Evolutionary conservation across 2,329 filamentous ascomycete species (phyloP), one percentile per base, ranked within the genome.

Genomic region (Capronia coronata): DNA sequence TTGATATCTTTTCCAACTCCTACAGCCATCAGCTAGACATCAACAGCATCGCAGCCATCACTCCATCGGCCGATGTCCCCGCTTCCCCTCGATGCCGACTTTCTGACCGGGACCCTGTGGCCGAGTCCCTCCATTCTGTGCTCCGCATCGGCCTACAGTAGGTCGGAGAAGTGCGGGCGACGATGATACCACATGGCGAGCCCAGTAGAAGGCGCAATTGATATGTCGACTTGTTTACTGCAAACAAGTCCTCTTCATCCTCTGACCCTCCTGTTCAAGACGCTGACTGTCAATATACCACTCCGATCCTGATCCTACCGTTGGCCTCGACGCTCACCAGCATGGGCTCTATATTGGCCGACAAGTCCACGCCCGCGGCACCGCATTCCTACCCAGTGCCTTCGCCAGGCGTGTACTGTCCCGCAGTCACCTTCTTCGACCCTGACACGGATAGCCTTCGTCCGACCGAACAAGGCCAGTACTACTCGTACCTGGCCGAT

Each of bases 381-480:
- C 44, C 51, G 2, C 57, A 55, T 21, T 43, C 39, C 23, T 46
- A 56, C 32, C 58, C 50, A 27, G 57, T 58, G 3, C 59, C 59
- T 25, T 30, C 48, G 13, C 75, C 1, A 73, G 72, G 72, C 29
- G 70, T 75, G 44, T 78, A 74, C 72, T 72, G 68, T 45, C 75
- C 76, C 3, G 72, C 75, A 9, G 69, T 78, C 19, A 78, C 75
- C 25, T 75, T 76, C 61, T 77, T 79, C 64, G 63, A 77, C 62
- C 70, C 67, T 13, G 61, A 56, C 13, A 71, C 70, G 14, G 76
- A 78, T 60, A 67, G 65, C 2, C 63, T 78, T 18, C 71, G 76
- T 59, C 62, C 74, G 23, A 64, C 62, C 2, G 61, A 73, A 1
- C 75, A 78, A 58, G 63, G 66, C 41, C 69, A 72, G 62, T 78